Base-by-base conservation (phyloP, 768 basidiomycete genomes). In the Lentinula sp. region DNA sequence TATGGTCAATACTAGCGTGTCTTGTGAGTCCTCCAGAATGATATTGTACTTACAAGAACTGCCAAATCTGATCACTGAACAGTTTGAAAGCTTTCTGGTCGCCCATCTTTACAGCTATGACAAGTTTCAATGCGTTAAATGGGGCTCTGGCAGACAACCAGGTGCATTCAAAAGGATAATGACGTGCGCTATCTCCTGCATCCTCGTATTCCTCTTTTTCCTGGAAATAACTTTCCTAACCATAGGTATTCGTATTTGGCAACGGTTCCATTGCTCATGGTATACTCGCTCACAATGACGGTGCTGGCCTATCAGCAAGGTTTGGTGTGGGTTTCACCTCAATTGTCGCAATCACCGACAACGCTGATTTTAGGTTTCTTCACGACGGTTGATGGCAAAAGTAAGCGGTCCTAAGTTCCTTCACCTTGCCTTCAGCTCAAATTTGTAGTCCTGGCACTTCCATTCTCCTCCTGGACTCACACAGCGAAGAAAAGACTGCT, bases 121-220 rank as follows among this genome's bases (percentile, higher is more conserved):
- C 74, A 79, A 74, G 62, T 89, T 91, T 72, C 79, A 84, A 63
- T 91, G 91, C 71, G 72, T 91, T 50, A 80, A 76, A 71, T 91
- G 89, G 89, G 79, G 84, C 69, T 79, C 85, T 13, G 89, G 88
- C 37, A 80, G 88, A 57, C 88, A 89, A 70, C 88, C 87, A 60
- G 91, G 91, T 60, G 85, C 91, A 11, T 93, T 93, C 81, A 92
- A 89, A 74, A 81, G 92, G 55, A 80, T 93, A 68, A 93, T 93
- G 91, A 93, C 89, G 89, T 91, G 68, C 68, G 85, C 46, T 34
- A 7, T n/a, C 28, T 61, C 7, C 37, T 18, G 42, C 13, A 15
- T 57, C 5, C 21, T 15, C 1, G 13, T 56, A 7, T 8, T 21
- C n/a, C 3, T 15, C 16, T 45, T 3, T 18, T 2, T 2, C n/a